Evolutionary conservation across 352 stramenopile species (phyloP), one percentile per base, ranked within the genome.

Genomic region (Phytophthora vignae): DNA sequence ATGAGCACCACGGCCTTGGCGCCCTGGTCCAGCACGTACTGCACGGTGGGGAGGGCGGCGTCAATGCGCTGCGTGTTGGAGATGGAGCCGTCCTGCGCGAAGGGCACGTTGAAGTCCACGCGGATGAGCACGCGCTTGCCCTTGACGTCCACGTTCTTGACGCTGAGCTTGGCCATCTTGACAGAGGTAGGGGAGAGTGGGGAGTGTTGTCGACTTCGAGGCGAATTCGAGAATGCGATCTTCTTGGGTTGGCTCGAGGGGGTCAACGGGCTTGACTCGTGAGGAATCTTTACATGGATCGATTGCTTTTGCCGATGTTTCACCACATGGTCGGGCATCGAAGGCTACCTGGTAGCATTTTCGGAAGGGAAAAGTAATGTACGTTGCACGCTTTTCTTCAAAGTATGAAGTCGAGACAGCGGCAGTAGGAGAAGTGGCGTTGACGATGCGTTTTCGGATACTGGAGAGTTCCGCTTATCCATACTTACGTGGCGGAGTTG

Each of bases 81-180:
- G 63, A 98, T 95, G 69, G 97, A 97, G 66, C 95, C 98, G 78
- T 97, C 93, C 25, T 55, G 52, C 17, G 89, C 83, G 73, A 99
- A 98, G 15, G 98, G 98, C 46, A 99, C 98, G 82, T 99, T 99
- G 71, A 99, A 98, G 89, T 99, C 98, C 67, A 99, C 99, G 77
- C 98, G 95, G 65, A 99, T 98, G 63, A 99, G 91, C 66, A 99
- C 98, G 81, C 97, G 98, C 89, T 99, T 99, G 85, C 92, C 96
- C 82, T 97, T 96, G 64, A 99, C 85, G 76, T 98, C 94, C 57
- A 96, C 90, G 73, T 98, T 96, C 73, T 97, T 90, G 72, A 99
- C 90, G 76, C 85, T 95, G 69, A 95, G 82, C 76, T 96, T 96
- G 59, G 85, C 75, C 89, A 96, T 96, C 14, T 44, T 89, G 62